Evolutionary conservation across 352 stramenopile genomes (phyloP).

Genomic region (Blastocystis sp.): DNA sequence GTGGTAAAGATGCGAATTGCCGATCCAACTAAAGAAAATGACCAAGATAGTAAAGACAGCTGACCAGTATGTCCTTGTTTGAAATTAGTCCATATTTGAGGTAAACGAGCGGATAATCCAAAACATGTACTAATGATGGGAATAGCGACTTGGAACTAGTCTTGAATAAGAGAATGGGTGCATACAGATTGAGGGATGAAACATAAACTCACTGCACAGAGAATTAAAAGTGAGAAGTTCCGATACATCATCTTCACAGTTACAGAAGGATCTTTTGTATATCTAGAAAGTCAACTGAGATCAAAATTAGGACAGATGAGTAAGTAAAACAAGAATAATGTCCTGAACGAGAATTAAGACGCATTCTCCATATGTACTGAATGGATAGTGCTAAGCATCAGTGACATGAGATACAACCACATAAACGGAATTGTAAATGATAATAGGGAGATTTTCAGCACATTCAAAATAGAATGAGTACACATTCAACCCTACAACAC

Average conservation of each 20-base stretch:
- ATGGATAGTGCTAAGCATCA: slow-evolving; percentile 77
- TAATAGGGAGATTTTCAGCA: slow-evolving; percentile 78
- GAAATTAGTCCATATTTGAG: slow-evolving; percentile 76
- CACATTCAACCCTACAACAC: slow-evolving; percentile 80
- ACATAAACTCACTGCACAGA: slow-evolving; percentile 73
- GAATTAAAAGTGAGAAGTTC: slow-evolving; percentile 70
- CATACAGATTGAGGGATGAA: slow-evolving; percentile 36
- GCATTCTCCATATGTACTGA: slow-evolving; percentile 82
- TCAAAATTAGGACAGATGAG: slow-evolving; percentile 75
- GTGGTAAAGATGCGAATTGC: slow-evolving; percentile 81
- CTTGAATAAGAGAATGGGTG: background rate
- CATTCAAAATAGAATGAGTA: slow-evolving; percentile 83
- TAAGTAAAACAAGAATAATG: slow-evolving; percentile 78
- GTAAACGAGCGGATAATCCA: slow-evolving; percentile 37
- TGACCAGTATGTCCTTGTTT: slow-evolving; percentile 83
- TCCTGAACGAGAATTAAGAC: slow-evolving; percentile 81
- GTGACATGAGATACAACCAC: background rate
- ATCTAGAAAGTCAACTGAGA: background rate
- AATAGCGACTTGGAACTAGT: slow-evolving; percentile 40
- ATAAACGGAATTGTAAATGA: slow-evolving; percentile 76
- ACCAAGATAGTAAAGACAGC: slow-evolving; percentile 79
- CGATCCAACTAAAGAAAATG: slow-evolving; percentile 80
- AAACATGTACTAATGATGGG: slow-evolving; percentile 47
- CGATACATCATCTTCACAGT: background rate
- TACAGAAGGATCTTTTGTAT: background rate